These are phyloP conservation scores for Pseudozyma tsukubaensis DNA, from an alignment of 1,284 basidiomycete species.

Conservation along the genomic window DNA sequence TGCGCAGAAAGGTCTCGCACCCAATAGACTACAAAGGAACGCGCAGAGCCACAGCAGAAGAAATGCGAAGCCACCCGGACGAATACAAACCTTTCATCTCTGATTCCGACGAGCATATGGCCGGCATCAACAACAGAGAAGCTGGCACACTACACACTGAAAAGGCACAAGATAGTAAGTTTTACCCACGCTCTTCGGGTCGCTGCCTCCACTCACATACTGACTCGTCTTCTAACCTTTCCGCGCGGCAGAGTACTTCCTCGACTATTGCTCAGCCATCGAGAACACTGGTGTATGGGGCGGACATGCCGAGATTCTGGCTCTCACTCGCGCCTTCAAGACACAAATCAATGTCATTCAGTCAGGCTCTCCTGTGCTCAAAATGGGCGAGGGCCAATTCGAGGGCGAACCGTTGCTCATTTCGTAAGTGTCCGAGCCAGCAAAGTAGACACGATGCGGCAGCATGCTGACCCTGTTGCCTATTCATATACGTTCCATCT, in stretches of 20 bases:
- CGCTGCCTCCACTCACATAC: no score
- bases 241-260: slow-evolving; percentile 73
- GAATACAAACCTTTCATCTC: slow-evolving; percentile 96
- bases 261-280: slow-evolving; percentile 82
- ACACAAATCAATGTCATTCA: slow-evolving; percentile 94
- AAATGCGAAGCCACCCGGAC: slow-evolving; percentile 84
- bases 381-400: slow-evolving; percentile 76
- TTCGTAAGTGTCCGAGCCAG: slow-evolving; percentile 25
- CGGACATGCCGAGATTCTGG: slow-evolving; percentile 95
- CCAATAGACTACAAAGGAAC: slow-evolving; percentile 70
- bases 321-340: slow-evolving; percentile 83
- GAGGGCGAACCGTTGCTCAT: slow-evolving; percentile 51
- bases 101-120: slow-evolving; percentile 64
- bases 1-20: slow-evolving; percentile 16
- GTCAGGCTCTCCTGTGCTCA: slow-evolving; percentile 79
- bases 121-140: slow-evolving; percentile 79
- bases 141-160: slow-evolving; percentile 71
- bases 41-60: slow-evolving; percentile 81
- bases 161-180: slow-evolving; percentile 68
- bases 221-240: no score
- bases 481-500: neutral
- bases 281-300: slow-evolving; percentile 91
- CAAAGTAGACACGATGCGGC: slow-evolving; percentile 5
- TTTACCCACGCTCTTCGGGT: neutral
- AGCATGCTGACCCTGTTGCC: no score